Evolutionary conservation across 2,329 filamentous ascomycete genomes (phyloP), one percentile per base, ranked within the genome.

Genomic region (Sclerotinia subarctica): DNA sequence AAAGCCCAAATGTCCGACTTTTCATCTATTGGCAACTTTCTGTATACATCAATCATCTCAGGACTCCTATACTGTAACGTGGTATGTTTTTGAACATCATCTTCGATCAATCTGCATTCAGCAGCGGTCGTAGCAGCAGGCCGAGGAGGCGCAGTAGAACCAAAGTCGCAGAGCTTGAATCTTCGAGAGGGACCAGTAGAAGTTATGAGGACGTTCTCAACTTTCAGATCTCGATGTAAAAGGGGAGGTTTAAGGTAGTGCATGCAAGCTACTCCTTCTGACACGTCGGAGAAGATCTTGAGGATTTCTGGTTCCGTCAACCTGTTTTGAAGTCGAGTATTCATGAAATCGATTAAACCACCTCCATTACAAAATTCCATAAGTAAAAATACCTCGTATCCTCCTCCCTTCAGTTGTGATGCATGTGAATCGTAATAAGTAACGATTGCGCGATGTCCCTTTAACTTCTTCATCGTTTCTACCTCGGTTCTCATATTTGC

Each of bases 391-490:
- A 99, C 95, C 82, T 99, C 95, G 79, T 97, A 99, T 69, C 95
- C 95, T 53, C 94, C 94, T 64, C 91, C 93, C 75, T 92, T 90
- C 74, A 98, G 83, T 80, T 98, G 94, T 21, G 93, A 97, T 49
- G 95, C 95, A 80, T 99, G 95, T 73, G 94, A 98, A 82, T 99
- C 95, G 78, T 98, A 94, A 81, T 99, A 99, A 69, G 91, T 97
- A 75, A 99, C 95, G 77, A 99, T 98, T 75, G 95, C 90, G 71
- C 89, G 88, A 84, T 98, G 95, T 68, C 95, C 95, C 83, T 97
- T 97, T 75, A 99, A 85, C 80, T 95, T 94, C 88, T 99, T 99
- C 95, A 99, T 99, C 19, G 95, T 99, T 82, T 99, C 95, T 74
- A 99, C 95, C 84, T 99, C 95, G 73, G 90, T 98, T 79, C 95